These are phyloP conservation scores for Rhodomyrtus psidioides DNA, from an alignment of 441 rosid species.

Conservation along the genomic window DNA sequence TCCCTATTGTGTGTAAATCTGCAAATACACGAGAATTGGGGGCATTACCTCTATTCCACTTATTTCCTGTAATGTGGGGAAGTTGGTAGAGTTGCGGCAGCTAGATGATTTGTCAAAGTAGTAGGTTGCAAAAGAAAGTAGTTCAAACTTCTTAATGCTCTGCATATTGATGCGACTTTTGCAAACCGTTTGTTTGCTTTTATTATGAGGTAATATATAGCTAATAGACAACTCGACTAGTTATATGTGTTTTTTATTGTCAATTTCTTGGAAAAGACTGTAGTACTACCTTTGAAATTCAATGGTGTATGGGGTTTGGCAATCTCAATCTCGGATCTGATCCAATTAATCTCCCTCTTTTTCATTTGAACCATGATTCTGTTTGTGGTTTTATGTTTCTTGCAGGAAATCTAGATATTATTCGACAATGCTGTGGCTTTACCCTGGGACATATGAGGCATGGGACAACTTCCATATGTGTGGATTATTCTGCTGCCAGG, in stretches of 20 bases:
- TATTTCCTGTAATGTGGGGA: neutral
- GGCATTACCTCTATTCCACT: neutral
- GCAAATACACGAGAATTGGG: neutral
- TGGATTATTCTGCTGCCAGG: neutral
- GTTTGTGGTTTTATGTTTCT: neutral
- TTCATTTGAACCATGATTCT: neutral
- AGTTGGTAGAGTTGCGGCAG: neutral
- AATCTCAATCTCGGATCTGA: neutral
- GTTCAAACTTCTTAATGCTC: neutral
- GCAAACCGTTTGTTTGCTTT: neutral
- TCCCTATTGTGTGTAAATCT: neutral
- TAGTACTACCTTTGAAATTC: neutral
- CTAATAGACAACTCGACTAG: neutral
- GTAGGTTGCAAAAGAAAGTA: neutral
- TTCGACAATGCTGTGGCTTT: constrained; percentile 78
- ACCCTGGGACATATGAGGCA: constrained; percentile 84
- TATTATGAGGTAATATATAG: neutral
- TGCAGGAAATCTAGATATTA: constrained; percentile 54
- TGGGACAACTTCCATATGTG: neutral
- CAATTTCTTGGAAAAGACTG: neutral
- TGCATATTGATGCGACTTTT: neutral
- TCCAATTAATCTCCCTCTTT: neutral
- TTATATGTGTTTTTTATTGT: neutral
- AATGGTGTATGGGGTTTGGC: neutral
- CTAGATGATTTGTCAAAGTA: neutral